Conservation (phyloP, 2,329 filamentous ascomycete species). For the Aspergillus fijiensis region DNA sequence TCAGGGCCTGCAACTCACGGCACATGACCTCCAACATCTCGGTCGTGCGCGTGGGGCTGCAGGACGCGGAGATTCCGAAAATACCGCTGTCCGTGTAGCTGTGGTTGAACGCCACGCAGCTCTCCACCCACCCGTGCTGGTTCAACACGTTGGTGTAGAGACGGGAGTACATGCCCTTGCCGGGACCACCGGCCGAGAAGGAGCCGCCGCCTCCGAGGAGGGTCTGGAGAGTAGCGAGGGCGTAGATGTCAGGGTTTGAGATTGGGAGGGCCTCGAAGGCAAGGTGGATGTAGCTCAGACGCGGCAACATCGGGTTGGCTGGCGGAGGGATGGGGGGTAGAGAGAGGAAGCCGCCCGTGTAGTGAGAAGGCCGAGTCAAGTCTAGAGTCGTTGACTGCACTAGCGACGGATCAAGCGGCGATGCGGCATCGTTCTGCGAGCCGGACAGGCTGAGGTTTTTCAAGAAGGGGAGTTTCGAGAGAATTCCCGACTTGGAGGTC, state of each 20-base stretch:
- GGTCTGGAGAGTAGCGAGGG: conserved; percentile 90
- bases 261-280: conserved; percentile 95
- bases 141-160: conserved; percentile 98
- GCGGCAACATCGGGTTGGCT: conserved; percentile 71
- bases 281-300: conserved; percentile 89
- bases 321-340: conserved; percentile 78
- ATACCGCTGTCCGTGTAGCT: conserved; percentile 93
- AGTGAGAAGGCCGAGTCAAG: conserved; percentile 68
- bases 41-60: conserved; percentile 72
- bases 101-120: conserved; percentile 94
- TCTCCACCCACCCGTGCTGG: conserved; percentile 96
- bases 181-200: conserved; percentile 92
- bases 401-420: conserved; percentile 51
- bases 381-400: conserved; percentile 51
- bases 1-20: conserved; percentile 77
- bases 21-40: conserved; percentile 95
- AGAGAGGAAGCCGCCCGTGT: conserved; percentile 90
- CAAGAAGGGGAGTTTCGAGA: conserved; percentile 84
- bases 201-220: conserved; percentile 94
- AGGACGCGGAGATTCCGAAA: conserved; percentile 89
- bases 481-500: conserved; percentile 59
- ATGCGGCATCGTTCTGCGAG: conserved; percentile 57
- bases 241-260: conserved; percentile 88
- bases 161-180: conserved; percentile 98
- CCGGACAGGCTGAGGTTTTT: conserved; percentile 82